Conservation (phyloP, 73 alveolate species). For the Uronychia setigera region DNA sequence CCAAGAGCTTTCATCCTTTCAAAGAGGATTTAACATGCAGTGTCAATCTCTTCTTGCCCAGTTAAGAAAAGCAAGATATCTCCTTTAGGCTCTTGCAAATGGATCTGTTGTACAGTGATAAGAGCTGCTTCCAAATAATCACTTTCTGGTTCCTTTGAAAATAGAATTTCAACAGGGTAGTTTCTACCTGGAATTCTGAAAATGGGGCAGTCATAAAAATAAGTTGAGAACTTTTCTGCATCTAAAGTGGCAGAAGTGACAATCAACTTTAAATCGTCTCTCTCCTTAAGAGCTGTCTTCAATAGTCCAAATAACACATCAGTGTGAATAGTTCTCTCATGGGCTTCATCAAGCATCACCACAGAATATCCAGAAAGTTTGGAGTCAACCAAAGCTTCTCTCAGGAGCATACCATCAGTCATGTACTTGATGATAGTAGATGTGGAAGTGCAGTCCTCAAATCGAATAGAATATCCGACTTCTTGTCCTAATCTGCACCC, state of each 20-base stretch:
- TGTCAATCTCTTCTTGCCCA: slow-evolving; percentile 99
- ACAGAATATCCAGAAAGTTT: slow-evolving; percentile 89
- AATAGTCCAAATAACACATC: slow-evolving; percentile 99
- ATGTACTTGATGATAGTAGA: slow-evolving; percentile 98
- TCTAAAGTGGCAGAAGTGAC: slow-evolving; percentile 98
- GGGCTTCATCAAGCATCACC: slow-evolving; percentile 99
- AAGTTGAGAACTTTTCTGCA: slow-evolving; percentile 96
- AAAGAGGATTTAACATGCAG: slow-evolving; percentile 98
- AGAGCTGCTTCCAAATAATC: slow-evolving; percentile 99
- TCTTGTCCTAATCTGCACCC: slow-evolving; percentile 95
- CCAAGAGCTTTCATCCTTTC: slow-evolving; percentile 96
- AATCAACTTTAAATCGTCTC: slow-evolving; percentile 95
- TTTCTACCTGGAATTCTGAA: slow-evolving; percentile 99
- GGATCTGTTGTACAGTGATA: slow-evolving; percentile 94
- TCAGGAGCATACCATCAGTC: slow-evolving; percentile 99
- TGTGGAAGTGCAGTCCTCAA: slow-evolving; percentile 99
- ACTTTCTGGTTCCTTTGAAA: slow-evolving; percentile 98
- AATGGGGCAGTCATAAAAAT: slow-evolving; percentile 98
- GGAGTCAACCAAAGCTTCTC: slow-evolving; percentile 98
- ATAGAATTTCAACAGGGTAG: slow-evolving; percentile 96
- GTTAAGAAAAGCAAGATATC: slow-evolving; percentile 98
- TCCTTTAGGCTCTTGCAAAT: slow-evolving; percentile 80
- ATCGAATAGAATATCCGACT: slow-evolving; percentile 99
- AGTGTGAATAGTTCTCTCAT: slow-evolving; percentile 98
- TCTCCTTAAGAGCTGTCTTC: slow-evolving; percentile 83